Evolutionary conservation across 257 asterid species (phyloP).

Genomic region (Datura wrightii): DNA sequence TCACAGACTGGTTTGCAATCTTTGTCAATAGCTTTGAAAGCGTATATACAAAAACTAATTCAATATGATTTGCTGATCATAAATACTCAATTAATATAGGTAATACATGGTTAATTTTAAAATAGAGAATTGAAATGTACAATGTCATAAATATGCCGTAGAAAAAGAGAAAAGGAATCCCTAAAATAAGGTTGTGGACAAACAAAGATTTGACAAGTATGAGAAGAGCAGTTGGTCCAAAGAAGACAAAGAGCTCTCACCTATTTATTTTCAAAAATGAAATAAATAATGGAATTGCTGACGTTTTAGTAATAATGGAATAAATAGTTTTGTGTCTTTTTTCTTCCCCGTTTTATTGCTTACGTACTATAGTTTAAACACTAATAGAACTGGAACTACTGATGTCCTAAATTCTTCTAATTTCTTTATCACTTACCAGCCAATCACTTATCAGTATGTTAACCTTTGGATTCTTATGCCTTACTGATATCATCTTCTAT

Average conservation of each 20-base stretch:
- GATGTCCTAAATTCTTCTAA: conserved; percentile 27
- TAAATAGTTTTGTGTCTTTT: neutral
- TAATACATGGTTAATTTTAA: neutral
- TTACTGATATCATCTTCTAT: neutral
- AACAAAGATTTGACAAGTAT: neutral
- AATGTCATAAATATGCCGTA: neutral
- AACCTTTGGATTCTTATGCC: neutral
- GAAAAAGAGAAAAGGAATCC: neutral
- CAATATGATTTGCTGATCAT: neutral
- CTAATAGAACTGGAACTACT: neutral
- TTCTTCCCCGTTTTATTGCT: neutral
- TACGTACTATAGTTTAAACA: conserved; percentile 12
- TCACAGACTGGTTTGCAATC: neutral
- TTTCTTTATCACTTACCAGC: neutral
- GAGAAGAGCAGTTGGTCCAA: conserved; percentile 13
- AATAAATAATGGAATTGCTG: neutral
- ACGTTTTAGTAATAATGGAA: neutral
- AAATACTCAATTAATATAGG: neutral
- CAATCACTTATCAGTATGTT: neutral
- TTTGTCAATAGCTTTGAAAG: neutral
- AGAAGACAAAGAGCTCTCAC: neutral
- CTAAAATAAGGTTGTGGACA: conserved; percentile 4
- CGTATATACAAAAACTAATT: neutral
- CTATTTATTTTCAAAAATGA: neutral
- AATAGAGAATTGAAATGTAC: neutral